Percentiles rank a stretch among this genome's conserved stretches.
These are phyloP conservation scores for Pisolithus sp. DNA, from an alignment of 768 basidiomycete species.

Conservation along the genomic window DNA sequence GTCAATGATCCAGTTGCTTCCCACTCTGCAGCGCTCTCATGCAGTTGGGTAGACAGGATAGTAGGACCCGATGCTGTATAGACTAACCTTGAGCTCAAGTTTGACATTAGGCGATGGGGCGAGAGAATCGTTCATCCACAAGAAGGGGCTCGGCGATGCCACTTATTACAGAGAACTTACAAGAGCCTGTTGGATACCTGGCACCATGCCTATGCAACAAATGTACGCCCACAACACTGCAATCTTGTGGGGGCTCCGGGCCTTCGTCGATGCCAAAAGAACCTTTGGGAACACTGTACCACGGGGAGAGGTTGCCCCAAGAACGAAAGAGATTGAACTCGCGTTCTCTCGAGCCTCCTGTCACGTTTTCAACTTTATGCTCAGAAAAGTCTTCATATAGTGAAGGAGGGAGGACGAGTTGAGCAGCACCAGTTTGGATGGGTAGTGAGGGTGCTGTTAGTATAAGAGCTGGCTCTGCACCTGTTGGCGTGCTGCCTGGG, in stretches of 20 bases:
- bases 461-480: conserved; percentile 68
- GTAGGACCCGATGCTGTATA: conserved; percentile 60
- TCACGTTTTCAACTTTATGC: conserved; percentile 13
- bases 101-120: neutral
- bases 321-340: conserved; percentile 63
- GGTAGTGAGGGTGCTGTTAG: conserved; percentile 76
- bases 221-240: conserved; percentile 68
- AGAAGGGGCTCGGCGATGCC: neutral
- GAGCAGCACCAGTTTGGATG: conserved; percentile 60
- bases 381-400: conserved; percentile 3
- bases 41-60: conserved; percentile 48
- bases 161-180: conserved; percentile 32
- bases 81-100: conserved; percentile 1
- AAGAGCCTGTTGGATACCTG: conserved; percentile 59
- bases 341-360: conserved; percentile 19
- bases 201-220: conserved; percentile 81
- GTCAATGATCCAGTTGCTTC: conserved; percentile 56
- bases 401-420: conserved; percentile 48
- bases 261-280: conserved; percentile 70
- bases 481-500: conserved; percentile 71
- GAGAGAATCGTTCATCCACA: neutral
- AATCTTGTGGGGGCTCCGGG: conserved; percentile 63
- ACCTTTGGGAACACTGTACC: conserved; percentile 66
- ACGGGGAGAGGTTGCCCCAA: conserved; percentile 84
- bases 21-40: conserved; percentile 52